Percentiles rank a stretch among this genome's conserved stretches.
phyloP scores from a whole-genome alignment of 306 rosid species.

The Vicia villosa region DNA sequence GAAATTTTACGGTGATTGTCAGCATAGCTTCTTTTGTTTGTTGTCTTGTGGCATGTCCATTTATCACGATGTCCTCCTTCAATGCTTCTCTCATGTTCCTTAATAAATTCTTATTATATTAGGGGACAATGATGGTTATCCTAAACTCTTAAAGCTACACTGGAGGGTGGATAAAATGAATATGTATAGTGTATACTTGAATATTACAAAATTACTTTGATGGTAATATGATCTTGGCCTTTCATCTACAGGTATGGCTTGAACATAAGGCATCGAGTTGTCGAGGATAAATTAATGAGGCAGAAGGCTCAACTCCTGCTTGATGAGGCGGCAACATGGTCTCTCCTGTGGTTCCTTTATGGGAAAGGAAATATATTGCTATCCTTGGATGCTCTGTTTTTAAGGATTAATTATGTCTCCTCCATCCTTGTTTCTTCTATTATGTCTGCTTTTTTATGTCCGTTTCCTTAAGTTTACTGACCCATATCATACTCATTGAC shows the following conservation, averaged over 20 bases:
- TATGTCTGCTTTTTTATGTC: slow-evolving; percentile 17
- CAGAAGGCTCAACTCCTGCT: slow-evolving; percentile 91
- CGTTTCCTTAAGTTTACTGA: slow-evolving; percentile 27
- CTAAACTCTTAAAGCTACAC: background rate
- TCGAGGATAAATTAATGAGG: slow-evolving; percentile 93
- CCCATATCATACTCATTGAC: slow-evolving; percentile 6
- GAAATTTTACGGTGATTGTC: slow-evolving; percentile 28
- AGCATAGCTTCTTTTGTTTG: slow-evolving; percentile 3
- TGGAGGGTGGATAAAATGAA: background rate
- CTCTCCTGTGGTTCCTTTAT: slow-evolving; percentile 91
- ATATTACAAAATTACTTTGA: slow-evolving; percentile 26
- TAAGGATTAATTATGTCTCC: slow-evolving; percentile 30
- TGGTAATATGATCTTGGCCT: slow-evolving; percentile 23
- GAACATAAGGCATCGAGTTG: slow-evolving; percentile 67
- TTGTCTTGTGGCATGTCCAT: slow-evolving; percentile 10
- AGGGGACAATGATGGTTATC: slow-evolving; percentile 8
- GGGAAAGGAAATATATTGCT: slow-evolving; percentile 78
- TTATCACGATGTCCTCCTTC: slow-evolving; percentile 11
- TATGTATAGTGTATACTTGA: slow-evolving; percentile 22
- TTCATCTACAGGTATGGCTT: slow-evolving; percentile 64
- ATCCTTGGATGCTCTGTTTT: slow-evolving; percentile 33
- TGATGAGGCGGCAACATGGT: slow-evolving; percentile 99
- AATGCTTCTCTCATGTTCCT: slow-evolving; percentile 3
- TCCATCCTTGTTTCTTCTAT: slow-evolving; percentile 15
- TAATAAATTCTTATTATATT: slow-evolving; percentile 16